These are phyloP conservation scores for Volvox reticuliferus DNA, from an alignment of 139 green algal species.

Conservation along the genomic window DNA sequence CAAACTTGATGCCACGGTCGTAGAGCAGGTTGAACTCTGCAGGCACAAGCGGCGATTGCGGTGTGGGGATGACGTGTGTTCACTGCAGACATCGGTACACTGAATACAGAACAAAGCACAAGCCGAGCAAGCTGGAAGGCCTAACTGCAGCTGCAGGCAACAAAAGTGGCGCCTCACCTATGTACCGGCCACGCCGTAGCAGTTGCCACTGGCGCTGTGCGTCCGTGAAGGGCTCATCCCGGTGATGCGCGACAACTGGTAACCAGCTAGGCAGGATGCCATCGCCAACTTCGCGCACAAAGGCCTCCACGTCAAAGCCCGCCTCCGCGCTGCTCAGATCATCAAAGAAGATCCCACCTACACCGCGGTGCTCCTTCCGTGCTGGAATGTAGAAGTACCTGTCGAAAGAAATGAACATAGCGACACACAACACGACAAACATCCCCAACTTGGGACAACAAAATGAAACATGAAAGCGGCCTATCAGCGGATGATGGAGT, in stretches of 20 bases:
- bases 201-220: conserved; percentile 94
- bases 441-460: too few relatives aligned
- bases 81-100: too few relatives aligned
- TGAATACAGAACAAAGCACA: too few relatives aligned
- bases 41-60: too few relatives aligned
- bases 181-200: conserved; percentile 87
- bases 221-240: conserved; percentile 69
- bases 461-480: too few relatives aligned
- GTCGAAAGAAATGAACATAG: too few relatives aligned
- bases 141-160: too few relatives aligned
- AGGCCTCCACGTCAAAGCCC: conserved; percentile 69
- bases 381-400: conserved; percentile 98
- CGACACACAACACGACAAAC: too few relatives aligned
- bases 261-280: conserved; percentile 84
- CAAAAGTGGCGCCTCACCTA: conserved; percentile 53
- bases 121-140: too few relatives aligned
- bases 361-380: conserved; percentile 92
- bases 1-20: conserved; percentile 94
- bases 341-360: conserved; percentile 98
- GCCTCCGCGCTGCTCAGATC: conserved; percentile 76
- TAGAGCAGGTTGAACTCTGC: conserved; percentile 99
- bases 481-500: too few relatives aligned
- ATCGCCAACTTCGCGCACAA: conserved; percentile 57
- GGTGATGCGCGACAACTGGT: conserved; percentile 74
- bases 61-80: too few relatives aligned